Percentiles rank a stretch among this genome's conserved stretches.
Conservation (phyloP, 495 filamentous ascomycete species). For the Astrothelium subdiscretum region DNA sequence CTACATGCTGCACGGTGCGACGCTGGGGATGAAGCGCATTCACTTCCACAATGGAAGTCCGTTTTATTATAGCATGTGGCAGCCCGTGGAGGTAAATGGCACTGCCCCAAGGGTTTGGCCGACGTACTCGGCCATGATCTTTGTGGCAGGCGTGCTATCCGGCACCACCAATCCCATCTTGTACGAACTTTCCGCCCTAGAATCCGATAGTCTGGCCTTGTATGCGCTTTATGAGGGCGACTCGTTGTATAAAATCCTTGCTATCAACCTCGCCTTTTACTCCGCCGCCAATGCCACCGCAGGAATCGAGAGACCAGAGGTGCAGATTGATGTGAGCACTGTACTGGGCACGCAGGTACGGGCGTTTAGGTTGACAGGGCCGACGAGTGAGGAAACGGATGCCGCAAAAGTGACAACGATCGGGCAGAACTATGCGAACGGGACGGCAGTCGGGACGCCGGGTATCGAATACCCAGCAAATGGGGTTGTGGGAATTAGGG, state of each 20-base stretch:
- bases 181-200: neutral
- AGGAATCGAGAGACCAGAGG: neutral
- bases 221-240: neutral
- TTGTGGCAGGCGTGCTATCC: neutral
- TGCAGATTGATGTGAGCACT: neutral
- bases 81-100: constrained; percentile 5
- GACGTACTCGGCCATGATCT: neutral
- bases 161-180: neutral
- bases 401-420: neutral
- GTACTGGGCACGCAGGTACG: neutral
- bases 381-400: neutral
- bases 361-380: neutral
- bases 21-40: neutral
- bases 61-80: constrained; percentile 4
- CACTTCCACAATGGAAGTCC: constrained; percentile 5
- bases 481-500: neutral
- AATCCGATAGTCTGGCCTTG: neutral
- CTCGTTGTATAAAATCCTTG: neutral
- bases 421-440: neutral
- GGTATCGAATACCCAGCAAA: neutral
- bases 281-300: neutral
- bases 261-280: neutral
- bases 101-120: neutral
- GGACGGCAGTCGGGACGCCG: neutral
- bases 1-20: constrained; percentile 1